These are phyloP conservation scores for Kalaharituber pfeilii DNA, from an alignment of 2,329 filamentous ascomycete species.

Conservation along the genomic window DNA sequence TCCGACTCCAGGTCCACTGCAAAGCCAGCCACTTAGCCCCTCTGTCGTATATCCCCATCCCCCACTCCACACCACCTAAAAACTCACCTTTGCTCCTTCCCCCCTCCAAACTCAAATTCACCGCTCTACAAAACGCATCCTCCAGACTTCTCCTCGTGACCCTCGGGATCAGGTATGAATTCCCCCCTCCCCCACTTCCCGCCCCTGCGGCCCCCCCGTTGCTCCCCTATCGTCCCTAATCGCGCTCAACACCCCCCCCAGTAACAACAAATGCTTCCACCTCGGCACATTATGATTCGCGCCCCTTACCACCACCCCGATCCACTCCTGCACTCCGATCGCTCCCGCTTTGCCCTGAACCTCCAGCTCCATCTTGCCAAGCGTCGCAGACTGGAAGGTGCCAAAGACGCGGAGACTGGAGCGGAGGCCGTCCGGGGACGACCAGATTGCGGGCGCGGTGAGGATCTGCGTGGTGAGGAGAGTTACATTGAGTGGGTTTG, in stretches of 20 bases:
- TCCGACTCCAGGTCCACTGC: constrained; percentile 18
- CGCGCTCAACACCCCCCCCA: constrained; percentile 50
- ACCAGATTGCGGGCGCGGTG: constrained; percentile 55
- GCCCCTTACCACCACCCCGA: constrained; percentile 39
- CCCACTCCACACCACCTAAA: constrained; percentile 27
- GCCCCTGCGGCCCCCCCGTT: constrained; percentile 26
- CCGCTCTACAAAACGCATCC: constrained; percentile 52
- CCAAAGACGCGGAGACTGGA: constrained; percentile 49
- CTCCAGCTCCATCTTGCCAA: constrained; percentile 33
- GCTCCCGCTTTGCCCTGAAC: constrained; percentile 29
- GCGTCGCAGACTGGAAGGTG: constrained; percentile 51
- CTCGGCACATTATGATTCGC: constrained; percentile 41
- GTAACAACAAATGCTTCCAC: constrained; percentile 71
- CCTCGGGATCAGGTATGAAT: constrained; percentile 37
- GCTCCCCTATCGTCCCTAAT: constrained; percentile 10
- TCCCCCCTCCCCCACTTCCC: constrained; percentile 28
- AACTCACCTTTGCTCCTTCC: constrained; percentile 34
- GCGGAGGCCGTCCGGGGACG: constrained; percentile 39
- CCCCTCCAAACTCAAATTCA: constrained; percentile 56
- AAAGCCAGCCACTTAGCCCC: constrained; percentile 2
- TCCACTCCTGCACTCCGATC: constrained; percentile 37
- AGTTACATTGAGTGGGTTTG: constrained; percentile 57
- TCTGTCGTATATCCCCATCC: too few species aligned
- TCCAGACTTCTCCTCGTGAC: constrained; percentile 51
- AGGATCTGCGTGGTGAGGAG: constrained; percentile 57